A percentile compares a stretch with the other conserved stretches of the same genome.
Conservation (phyloP, 257 asterid species). For the Parsonsia alboflavescens region DNA sequence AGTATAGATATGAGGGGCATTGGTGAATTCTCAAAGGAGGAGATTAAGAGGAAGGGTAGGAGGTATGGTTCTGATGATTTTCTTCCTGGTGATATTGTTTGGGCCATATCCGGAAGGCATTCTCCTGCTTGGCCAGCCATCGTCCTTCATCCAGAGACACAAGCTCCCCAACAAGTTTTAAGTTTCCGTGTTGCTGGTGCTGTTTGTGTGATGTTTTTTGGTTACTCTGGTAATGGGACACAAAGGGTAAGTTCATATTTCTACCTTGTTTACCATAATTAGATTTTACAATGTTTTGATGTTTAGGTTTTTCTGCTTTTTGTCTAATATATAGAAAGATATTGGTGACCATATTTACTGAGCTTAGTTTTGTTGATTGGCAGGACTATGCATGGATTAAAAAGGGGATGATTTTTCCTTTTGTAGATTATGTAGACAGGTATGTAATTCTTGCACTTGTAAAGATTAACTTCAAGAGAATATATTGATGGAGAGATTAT, state of each 20-base stretch:
- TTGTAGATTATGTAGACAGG: conserved; percentile 88
- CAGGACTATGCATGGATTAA: conserved; percentile 98
- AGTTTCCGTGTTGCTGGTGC: conserved; percentile 57
- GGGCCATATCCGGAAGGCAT: conserved; percentile 82
- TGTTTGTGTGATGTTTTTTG: conserved; percentile 96
- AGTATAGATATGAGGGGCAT: conserved; percentile 38
- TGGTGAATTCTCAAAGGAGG: conserved; percentile 32
- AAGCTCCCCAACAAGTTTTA: conserved; percentile 77
- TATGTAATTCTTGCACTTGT: conserved; percentile 26
- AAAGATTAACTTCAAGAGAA: conserved; percentile 8
- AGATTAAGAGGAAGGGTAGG: conserved; percentile 19
- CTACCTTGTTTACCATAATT: neutral
- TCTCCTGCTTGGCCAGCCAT: conserved; percentile 98
- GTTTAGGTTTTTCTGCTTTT: conserved; percentile 12
- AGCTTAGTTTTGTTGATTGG: conserved; percentile 26
- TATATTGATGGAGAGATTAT: conserved; percentile 20
- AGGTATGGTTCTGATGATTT: conserved; percentile 47
- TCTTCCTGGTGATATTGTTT: conserved; percentile 71
- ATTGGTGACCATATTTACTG: conserved; percentile 23
- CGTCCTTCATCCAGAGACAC: conserved; percentile 75
- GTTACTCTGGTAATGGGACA: conserved; percentile 93
- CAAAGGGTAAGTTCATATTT: conserved; percentile 63
- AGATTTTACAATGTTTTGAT: neutral
- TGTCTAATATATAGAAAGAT: neutral
- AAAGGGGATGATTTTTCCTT: conserved; percentile 87